Evolutionary conservation across 1,284 basidiomycete genomes (phyloP).

Genomic region (Rhodotorula sp.): DNA sequence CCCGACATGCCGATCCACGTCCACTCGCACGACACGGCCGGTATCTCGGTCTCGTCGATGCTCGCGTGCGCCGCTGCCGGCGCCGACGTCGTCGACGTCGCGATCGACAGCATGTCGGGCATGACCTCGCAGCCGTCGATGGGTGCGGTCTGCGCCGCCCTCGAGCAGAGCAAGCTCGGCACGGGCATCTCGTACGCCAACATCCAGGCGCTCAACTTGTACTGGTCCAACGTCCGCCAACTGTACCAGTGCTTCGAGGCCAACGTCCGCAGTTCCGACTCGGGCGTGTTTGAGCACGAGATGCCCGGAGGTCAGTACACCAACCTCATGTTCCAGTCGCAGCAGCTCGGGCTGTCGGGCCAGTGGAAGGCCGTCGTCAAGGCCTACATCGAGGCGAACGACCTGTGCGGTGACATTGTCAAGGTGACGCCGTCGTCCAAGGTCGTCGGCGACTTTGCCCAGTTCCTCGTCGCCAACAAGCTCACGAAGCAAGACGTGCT

Average conservation of each 20-base stretch:
- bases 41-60: constrained; percentile 96
- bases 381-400: constrained; percentile 96
- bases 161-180: constrained; percentile 93
- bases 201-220: constrained; percentile 94
- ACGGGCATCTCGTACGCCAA: constrained; percentile 97
- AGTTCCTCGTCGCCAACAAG: constrained; percentile 82
- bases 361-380: constrained; percentile 97
- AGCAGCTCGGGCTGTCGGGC: constrained; percentile 93
- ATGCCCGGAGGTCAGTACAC: constrained; percentile 83
- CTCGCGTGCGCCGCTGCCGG: constrained; percentile 91
- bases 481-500: constrained; percentile 83
- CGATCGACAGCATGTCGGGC: constrained; percentile 99
- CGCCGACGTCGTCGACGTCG: constrained; percentile 96
- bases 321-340: constrained; percentile 83
- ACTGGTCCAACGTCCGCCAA: constrained; percentile 97
- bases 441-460: constrained; percentile 96
- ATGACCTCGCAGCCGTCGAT: constrained; percentile 98
- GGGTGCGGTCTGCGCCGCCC: constrained; percentile 90
- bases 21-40: constrained; percentile 99
- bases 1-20: constrained; percentile 99
- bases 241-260: constrained; percentile 98
- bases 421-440: constrained; percentile 99
- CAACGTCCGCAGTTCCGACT: constrained; percentile 84
- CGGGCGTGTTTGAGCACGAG: constrained; percentile 96
- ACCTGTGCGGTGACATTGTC: constrained; percentile 95